Evolutionary conservation across 1,284 basidiomycete genomes (phyloP).

Genomic region (Ganoderma lucidum): DNA sequence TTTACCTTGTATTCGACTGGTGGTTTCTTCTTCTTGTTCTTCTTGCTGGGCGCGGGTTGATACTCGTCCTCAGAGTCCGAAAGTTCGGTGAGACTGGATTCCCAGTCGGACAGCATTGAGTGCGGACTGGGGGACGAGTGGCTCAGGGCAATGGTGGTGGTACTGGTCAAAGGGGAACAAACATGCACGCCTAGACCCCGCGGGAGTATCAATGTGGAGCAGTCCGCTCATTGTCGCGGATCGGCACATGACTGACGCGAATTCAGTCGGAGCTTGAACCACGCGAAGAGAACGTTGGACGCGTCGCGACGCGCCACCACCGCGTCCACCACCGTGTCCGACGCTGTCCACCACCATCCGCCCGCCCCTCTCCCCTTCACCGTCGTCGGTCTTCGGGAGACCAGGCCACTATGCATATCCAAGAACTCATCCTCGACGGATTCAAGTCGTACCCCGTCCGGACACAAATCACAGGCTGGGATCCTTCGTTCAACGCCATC

Average conservation of each 20-base stretch:
- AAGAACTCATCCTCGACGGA: slow-evolving; percentile 85
- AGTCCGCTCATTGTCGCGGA: neutral
- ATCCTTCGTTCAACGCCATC: slow-evolving; percentile 97
- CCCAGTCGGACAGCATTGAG: slow-evolving; percentile 40
- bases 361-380: neutral
- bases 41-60: slow-evolving; percentile 36
- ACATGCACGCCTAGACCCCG: neutral
- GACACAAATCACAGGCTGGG: slow-evolving; percentile 95
- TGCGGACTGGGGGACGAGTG: slow-evolving; percentile 19
- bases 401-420: slow-evolving; percentile 69
- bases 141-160: slow-evolving; percentile 15
- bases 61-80: slow-evolving; percentile 48
- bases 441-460: slow-evolving; percentile 98
- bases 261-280: slow-evolving; percentile 27
- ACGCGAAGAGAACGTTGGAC: slow-evolving; percentile 12
- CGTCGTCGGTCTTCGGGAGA: neutral
- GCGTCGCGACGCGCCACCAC: slow-evolving; percentile 38
- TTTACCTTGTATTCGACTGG: slow-evolving; percentile 46
- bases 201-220: neutral
- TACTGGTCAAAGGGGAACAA: slow-evolving; percentile 8
- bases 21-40: slow-evolving; percentile 32
- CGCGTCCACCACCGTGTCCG: slow-evolving; percentile 25
- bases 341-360: neutral
- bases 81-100: slow-evolving; percentile 55
- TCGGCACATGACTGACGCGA: slow-evolving; percentile 27